Conservation (phyloP, 176 grass and related monocot species). For the Carex scoparia region DNA sequence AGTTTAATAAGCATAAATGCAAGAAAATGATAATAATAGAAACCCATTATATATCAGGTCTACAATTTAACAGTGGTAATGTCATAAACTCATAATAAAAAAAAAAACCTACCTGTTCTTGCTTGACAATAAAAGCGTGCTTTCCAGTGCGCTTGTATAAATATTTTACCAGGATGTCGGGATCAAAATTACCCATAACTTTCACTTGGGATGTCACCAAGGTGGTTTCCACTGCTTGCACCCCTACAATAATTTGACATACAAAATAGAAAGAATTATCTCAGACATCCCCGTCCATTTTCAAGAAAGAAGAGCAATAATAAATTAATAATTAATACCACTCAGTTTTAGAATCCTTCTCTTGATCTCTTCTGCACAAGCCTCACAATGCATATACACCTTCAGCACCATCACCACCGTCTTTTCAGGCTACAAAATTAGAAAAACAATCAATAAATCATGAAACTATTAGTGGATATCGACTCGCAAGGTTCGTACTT, state of each 20-base stretch:
- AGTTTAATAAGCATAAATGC: not conserved
- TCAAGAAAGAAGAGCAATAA: not conserved
- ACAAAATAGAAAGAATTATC: slow-evolving; percentile 2
- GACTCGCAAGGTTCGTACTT: too few relatives aligned
- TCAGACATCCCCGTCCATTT: not conserved
- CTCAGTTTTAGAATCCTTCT: slow-evolving; percentile 49
- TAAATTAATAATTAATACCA: slow-evolving; percentile 23
- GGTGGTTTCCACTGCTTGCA: slow-evolving; percentile 54
- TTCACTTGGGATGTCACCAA: slow-evolving; percentile 59
- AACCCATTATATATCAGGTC: not conserved
- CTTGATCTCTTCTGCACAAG: slow-evolving; percentile 62
- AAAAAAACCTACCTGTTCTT: slow-evolving; percentile 30
- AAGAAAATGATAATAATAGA: not conserved
- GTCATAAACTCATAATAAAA: not conserved
- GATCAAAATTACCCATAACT: slow-evolving; percentile 68
- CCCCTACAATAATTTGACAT: slow-evolving; percentile 42
- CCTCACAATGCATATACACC: slow-evolving; percentile 67
- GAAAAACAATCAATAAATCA: not conserved
- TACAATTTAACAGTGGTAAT: not conserved
- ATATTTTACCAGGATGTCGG: slow-evolving; percentile 51
- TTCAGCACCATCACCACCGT: slow-evolving; percentile 36
- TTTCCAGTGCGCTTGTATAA: slow-evolving; percentile 84
- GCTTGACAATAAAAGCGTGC: slow-evolving; percentile 71
- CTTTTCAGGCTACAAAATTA: slow-evolving; percentile 14
- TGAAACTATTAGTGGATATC: not conserved